Base-by-base conservation (phyloP, 2,329 filamentous ascomycete genomes). In the Macroventuria anomochaeta region DNA sequence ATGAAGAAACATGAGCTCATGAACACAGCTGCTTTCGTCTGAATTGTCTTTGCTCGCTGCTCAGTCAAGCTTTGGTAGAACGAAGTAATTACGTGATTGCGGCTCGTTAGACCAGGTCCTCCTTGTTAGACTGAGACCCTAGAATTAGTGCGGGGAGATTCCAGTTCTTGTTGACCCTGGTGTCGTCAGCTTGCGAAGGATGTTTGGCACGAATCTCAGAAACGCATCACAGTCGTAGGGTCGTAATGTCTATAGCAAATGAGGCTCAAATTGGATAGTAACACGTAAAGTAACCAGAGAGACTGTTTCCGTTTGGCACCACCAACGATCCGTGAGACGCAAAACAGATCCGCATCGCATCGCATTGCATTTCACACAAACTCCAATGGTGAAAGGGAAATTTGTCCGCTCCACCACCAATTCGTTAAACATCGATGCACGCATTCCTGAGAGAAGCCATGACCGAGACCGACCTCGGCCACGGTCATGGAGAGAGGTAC, bases 181-280 rank as follows among this genome's bases (percentile, higher is more conserved):
- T 34, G 28, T 46, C 34, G 28, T 44, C 26, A 51, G 48, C 21
- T 2, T 31, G 17, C 20, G 13, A 26, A 26, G 20, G 36, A 3
- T 17, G 8, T n/a, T 21, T 11, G 13, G 7, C 32, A 25, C 21
- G 23, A 10, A 42, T 17, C 28, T 42, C 28, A 34, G 32, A 15
- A 7, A 21, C 8, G 4, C 12, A 43, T 28, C 40, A 43, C 40
- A 17, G 17, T 20, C 12, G n/a, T 21, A 26, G 13, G 17, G 10
- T n/a, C 15, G 8, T 18, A 6, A 8, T 5, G 37, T 59, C 46
- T 65, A 62, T 64, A 65, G 44, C 53, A 65, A 71, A 69, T 68
- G 66, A 71, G 63, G 64, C 67, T 73, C 70, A 71, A 72, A 73
- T 72, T 73, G 68, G 65, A 61, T 69, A 70, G 65, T 71, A 71